Base-by-base conservation (phyloP, 768 basidiomycete species). In the Trametes coccinea region DNA sequence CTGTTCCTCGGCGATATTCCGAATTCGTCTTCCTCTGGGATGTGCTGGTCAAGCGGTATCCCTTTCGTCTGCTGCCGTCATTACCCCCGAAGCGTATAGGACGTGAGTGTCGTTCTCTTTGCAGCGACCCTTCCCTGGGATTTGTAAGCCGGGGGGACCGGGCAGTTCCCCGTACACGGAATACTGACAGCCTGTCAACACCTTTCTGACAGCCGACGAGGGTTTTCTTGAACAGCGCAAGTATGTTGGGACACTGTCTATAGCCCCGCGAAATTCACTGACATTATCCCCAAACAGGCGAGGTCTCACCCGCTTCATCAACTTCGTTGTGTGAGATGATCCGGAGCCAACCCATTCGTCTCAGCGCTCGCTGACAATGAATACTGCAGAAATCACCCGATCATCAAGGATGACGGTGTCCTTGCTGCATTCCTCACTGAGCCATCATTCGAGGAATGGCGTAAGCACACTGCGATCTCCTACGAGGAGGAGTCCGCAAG, bases 21-120 rank as follows among this genome's bases (percentile, higher is more conserved):
- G 97, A 99, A 72, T 99, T 98, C 72, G 83, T 82, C 9, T 95
- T 90, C 74, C 78, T 98, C 30, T 90, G 92, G 85, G 95, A 98
- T 64, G 89, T 87, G 64, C 79, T 99, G 46, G 73, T 84, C 53
- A 85, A 88, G 65, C 84, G 95, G 56, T 98, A 98, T 77, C 95
- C 97, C 1, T 98, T 98, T 83, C 86, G 97, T 49, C 77, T 98
- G 29, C 82, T 98, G 65, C 88, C 92, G 16, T 77, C 84, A 3
- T 76, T 98, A 33, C 97, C 97, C 14, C 97, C 97, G 0, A 98
- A 98, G 74, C 84, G 94, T 48, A 81, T 98, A 63, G 92, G 92
- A 73, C 86, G 93, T 93, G 67, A 78, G 92, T 80, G 33, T 8
- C 48, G 27, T 10, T 53, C 5, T 14, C 4, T 43, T 5, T 16